Base-by-base conservation (phyloP, 2,329 filamentous ascomycete genomes). In the Trichophyton mentagrophytes region DNA sequence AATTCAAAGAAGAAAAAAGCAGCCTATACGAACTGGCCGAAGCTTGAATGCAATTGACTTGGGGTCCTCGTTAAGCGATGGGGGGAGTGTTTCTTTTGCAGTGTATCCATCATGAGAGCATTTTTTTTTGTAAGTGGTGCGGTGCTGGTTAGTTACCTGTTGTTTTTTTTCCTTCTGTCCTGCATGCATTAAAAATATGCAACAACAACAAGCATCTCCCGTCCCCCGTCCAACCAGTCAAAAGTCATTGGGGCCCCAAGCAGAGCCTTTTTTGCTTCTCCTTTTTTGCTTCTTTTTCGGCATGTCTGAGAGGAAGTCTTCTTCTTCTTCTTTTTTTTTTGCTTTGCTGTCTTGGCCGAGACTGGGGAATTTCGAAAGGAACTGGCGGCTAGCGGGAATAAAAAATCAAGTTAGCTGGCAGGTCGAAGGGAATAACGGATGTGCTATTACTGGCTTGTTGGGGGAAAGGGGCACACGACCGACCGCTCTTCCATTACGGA, bases 1-100 rank as follows among this genome's bases (percentile, higher is more conserved):
- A 17, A 17, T 17, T 22, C 22, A 3, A 22, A 53, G 22, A 30
- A 13, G n/a, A 30, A 53, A 47, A 22, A 9, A 20, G 44, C 46
- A 51, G 46, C 25, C 25, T 27, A 55, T 55, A 55, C 51, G 51
- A 55, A 27, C 3, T 4, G 5, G 13, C 15, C 27, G 51, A 55
- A 55, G 51, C 51, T 55, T 55, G 51, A 55, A n/a, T 55, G 51
- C 51, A 55, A 55, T 55, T 55, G 51, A 55, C 51, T 55, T 36
- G 46, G 22, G 25, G 9, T n/a, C 13, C 11, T 30, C 25, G 13
- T 53, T 17, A 44, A 17, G 40, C 40, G 40, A 44, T 44, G 40
- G n/a, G 25, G 6, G 17, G 17, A 17, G 27, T 27, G 27, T 30
- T 30, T 30, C 33, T 13, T 13, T 38, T 38, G 11, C 33, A 38